Evolutionary conservation across 1,284 basidiomycete species (phyloP), one percentile per base, ranked within the genome.

Genomic region (Boletus albobrunnescens): DNA sequence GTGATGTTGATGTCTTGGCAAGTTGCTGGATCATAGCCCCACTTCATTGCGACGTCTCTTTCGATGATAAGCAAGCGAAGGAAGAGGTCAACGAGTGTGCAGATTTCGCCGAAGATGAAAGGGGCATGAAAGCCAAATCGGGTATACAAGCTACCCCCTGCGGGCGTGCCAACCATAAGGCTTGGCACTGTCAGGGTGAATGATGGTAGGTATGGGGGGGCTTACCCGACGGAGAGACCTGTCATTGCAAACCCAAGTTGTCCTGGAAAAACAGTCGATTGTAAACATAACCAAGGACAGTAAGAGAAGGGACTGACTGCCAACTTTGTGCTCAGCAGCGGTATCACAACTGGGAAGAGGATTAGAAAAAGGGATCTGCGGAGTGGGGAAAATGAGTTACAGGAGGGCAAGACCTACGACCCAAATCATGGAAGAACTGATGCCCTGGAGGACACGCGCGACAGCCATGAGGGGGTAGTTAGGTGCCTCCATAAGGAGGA

Each of bases 401-500:
- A 87, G 59, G n/a, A 88, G 67, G 10, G 84, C 84, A 20, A 89
- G 65, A 1, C 82, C 84, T 33, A 87, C 78, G 0, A 84, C 77
- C 87, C 87, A 91, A 8, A 91, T 76, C 55, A 88, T 76, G 1
- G 84, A 81, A 2, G 82, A 85, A 28, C 81, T 81, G 14, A 85
- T 68, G 1, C 89, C 88, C 65, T 91, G 88, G 8, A 88, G 48
- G 14, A 83, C 67, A 17, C 89, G 79, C 14, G 86, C 82, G 24
- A 90, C 33, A 12, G 78, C 78, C 85, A 91, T 88, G 12, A 85
- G 68, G 67, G 79, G 72, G 58, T 81, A 91, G 17, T 71, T 75
- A 3, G 77, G 79, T 0, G 85, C 83, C 50, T 87, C 78, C 87
- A 91, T 91, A 41, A 91, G 75, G 69, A 91, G 72, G 19, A 90